A percentile compares a stretch with the other conserved stretches of the same genome.
Conservation (phyloP, 306 rosid genomes). For the Ormosia semicastrata region DNA sequence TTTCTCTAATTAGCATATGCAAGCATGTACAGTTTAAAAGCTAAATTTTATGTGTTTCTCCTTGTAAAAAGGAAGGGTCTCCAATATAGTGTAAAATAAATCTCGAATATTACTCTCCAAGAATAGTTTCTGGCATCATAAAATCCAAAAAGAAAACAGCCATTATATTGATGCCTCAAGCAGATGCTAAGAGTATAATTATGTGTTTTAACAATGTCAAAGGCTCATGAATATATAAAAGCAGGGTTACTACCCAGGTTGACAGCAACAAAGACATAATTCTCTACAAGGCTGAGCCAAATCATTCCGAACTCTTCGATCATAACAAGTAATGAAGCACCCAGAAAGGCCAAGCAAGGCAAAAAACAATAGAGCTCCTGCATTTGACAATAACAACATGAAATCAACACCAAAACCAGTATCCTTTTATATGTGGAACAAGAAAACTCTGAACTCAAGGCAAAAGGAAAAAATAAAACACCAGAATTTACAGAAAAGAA, state of each 20-base stretch:
- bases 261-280: constrained; percentile 97
- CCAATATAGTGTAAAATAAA: not conserved
- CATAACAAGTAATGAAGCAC: constrained; percentile 98
- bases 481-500: not conserved
- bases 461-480: not conserved
- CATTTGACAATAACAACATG: constrained; percentile 31
- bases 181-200: constrained; percentile 2
- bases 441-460: not conserved
- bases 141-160: constrained; percentile 9
- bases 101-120: not conserved
- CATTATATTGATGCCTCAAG: not conserved
- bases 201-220: constrained; percentile 10
- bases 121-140: constrained; percentile 12
- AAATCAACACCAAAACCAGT: constrained; percentile 24
- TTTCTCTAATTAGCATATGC: not conserved
- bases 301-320: constrained; percentile 94
- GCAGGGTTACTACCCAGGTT: constrained; percentile 76
- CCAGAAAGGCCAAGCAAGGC: constrained; percentile 97
- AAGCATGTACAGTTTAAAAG: not conserved
- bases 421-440: not conserved
- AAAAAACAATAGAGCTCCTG: constrained; percentile 94
- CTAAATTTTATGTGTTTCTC: not conserved
- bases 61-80: not conserved
- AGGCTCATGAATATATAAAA: not conserved
- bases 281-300: constrained; percentile 99